A percentile compares a stretch with the other conserved stretches of the same genome.
Conservation (phyloP, 2,329 filamentous ascomycete genomes). For the Hirsutella minnesotensis region DNA sequence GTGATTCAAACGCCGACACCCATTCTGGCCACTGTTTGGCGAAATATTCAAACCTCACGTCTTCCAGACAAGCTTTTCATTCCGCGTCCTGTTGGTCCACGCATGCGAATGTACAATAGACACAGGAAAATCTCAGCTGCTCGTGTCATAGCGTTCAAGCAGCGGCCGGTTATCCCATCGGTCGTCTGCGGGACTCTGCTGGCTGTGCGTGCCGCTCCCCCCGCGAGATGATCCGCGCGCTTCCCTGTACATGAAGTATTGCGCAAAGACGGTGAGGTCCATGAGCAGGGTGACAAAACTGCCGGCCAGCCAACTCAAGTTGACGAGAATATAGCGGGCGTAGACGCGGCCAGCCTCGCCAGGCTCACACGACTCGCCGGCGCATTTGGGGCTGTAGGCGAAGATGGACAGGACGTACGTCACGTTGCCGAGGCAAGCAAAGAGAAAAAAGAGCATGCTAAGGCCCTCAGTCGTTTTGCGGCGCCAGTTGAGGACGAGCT, state of each 20-base stretch:
- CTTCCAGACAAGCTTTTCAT: neutral
- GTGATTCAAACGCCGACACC: no score
- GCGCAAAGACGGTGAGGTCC: conserved; percentile 76
- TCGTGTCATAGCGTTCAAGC: conserved; percentile 19
- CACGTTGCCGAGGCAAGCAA: conserved; percentile 89
- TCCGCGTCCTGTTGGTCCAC: neutral
- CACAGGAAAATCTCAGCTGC: neutral
- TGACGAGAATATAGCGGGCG: conserved; percentile 73
- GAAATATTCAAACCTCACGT: no score
- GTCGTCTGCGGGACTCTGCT: conserved; percentile 8
- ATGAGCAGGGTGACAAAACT: conserved; percentile 79
- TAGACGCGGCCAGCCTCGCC: conserved; percentile 61
- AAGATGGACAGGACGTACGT: conserved; percentile 90
- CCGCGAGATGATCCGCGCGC: conserved; percentile 6
- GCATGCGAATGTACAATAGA: neutral
- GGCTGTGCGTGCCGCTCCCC: neutral
- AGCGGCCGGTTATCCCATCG: conserved; percentile 29
- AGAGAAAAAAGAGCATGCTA: conserved; percentile 89
- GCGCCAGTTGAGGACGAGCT: conserved; percentile 83
- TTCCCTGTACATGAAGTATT: conserved; percentile 76
- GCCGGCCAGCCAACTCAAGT: conserved; percentile 80
- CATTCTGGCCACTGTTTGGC: no score
- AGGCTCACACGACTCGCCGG: conserved; percentile 38
- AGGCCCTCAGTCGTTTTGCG: conserved; percentile 90
- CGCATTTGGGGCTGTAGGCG: conserved; percentile 70